Evolutionary conservation across 306 rosid genomes (phyloP), one percentile per base, ranked within the genome.

Genomic region (Dalbergia cochinchinensis): DNA sequence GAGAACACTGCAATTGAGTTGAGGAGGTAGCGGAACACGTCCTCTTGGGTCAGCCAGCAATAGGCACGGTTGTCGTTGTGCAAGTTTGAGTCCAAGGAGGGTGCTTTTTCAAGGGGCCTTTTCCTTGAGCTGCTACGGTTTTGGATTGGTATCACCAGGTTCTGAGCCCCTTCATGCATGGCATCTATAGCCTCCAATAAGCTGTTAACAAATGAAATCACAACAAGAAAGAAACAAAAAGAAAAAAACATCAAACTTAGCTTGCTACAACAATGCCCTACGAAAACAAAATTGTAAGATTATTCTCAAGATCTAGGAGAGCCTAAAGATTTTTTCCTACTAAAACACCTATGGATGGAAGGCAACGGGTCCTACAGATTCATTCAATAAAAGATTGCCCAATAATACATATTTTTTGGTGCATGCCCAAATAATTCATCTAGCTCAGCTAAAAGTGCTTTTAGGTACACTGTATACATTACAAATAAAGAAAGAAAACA

Each of bases 41-140:
- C 98, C 84, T 95, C 99, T 63, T 90, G 96, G n/a, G 90, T 82
- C 47, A 95, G 82, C 98, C 99, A 95, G 81, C 99, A 93, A 71
- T 88, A 95, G 41, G 78, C 81, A 2, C 19, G 80, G 35, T 74
- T 66, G 72, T 88, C 79, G 69, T 83, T 69, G 78, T 91, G 93
- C n/a, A 73, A 13, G 4, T 82, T 71, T 0, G 82, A n/a, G 11
- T 87, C 86, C 45, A 69, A 50, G 60, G 58, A 69, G n/a, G 73
- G 3, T 42, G 63, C 26, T 16, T 58, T 71, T 37, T 84, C 61
- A 4, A 65, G 35, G 3, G 78, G 83, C 82, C 22, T 86, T 14
- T 60, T 86, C 72, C 82, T 86, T 51, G 84, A 31, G 12, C 60
- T 63, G 68, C 22, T 86, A 58, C 77, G 45, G 4, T 76, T 68